Evolutionary conservation across 2,329 filamentous ascomycete genomes (phyloP), one percentile per base, ranked within the genome.

Genomic region (Keithomyces neogunnii): DNA sequence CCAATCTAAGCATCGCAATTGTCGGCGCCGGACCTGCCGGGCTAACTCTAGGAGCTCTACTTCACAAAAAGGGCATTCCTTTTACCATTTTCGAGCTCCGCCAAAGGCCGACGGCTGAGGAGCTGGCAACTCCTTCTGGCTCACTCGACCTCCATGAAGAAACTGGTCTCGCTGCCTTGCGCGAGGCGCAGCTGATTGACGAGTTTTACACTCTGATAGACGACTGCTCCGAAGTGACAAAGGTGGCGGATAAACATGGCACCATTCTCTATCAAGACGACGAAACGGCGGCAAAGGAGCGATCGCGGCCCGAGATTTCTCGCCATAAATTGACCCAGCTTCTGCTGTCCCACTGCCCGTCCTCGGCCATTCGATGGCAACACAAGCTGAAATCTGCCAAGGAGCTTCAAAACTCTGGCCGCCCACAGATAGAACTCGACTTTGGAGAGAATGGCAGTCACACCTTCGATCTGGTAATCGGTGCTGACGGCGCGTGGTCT

Each of bases 81-180:
- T 65, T 62, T 48, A 67, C 60, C 3, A 59, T 73, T 45, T 70
- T 63, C 36, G 69, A 73, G 39, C 58, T 66, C 1, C 65, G 66
- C 11, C 50, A 57, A 1, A 56, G 56, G 9, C 66, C 65, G 8
- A 62, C 59, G 1, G 48, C 55, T 0, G 56, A 57, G 2, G 60
- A 63, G 9, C 54, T 66, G 5, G 47, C 58, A 4, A 51, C 56
- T 3, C 64, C 64, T 2, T 66, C 62, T 5, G 75, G 76, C 9
- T 72, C 62, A 51, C 69, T 81, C 3, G 77, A 80, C 55, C 64
- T 81, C 1, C 75, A 80, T 56, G 62, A 66, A 1, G 57, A 66
- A 5, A 68, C 69, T 1, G 76, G 76, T 0, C 69, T 75, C 4
- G 60, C 64, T 3, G 76, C 73, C 0, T 59, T 80, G 6, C 63